phyloP scores from a whole-genome alignment of 1,284 basidiomycete species.

The Leccinum angustisporum region DNA sequence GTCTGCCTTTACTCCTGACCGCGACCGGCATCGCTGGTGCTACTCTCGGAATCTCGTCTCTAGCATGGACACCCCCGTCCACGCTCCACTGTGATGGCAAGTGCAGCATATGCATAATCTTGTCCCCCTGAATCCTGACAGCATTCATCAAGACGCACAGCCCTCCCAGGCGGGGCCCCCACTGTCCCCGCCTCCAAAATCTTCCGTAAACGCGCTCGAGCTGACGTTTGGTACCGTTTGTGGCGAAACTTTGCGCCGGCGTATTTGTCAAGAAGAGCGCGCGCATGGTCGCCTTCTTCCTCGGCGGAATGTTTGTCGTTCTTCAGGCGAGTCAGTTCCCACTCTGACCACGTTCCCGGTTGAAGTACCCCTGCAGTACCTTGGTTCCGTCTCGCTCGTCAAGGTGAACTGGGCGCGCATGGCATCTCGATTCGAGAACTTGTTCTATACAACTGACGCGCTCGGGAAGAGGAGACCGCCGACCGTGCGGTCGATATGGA shows the following conservation, averaged over 20 bases:
- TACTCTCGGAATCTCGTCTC: constrained; percentile 37
- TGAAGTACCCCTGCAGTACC: constrained; percentile 56
- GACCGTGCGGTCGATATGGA: constrained; percentile 65
- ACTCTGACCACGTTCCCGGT: neutral
- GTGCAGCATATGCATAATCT: constrained; percentile 3
- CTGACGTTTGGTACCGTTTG: constrained; percentile 86
- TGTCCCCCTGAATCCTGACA: constrained; percentile 9
- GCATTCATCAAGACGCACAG: constrained; percentile 14
- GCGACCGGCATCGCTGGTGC: constrained; percentile 36
- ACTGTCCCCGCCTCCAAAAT: constrained; percentile 53
- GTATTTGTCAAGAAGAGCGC: constrained; percentile 94
- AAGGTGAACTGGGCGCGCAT: constrained; percentile 77
- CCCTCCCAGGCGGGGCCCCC: constrained; percentile 8
- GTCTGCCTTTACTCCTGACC: constrained; percentile 16
- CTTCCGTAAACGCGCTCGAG: constrained; percentile 77
- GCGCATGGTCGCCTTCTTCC: constrained; percentile 76
- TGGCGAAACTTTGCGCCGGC: constrained; percentile 87
- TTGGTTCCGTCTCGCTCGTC: too few relatives aligned
- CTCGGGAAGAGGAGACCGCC: constrained; percentile 55
- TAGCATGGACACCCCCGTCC: constrained; percentile 15
- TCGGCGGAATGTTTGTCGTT: constrained; percentile 87
- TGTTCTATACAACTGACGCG: constrained; percentile 66
- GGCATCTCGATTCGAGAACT: constrained; percentile 65
- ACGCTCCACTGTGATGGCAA: constrained; percentile 42
- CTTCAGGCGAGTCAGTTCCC: constrained; percentile 65